Base-by-base conservation (phyloP, 257 asterid species). In the Rauvolfia tetraphylla region DNA sequence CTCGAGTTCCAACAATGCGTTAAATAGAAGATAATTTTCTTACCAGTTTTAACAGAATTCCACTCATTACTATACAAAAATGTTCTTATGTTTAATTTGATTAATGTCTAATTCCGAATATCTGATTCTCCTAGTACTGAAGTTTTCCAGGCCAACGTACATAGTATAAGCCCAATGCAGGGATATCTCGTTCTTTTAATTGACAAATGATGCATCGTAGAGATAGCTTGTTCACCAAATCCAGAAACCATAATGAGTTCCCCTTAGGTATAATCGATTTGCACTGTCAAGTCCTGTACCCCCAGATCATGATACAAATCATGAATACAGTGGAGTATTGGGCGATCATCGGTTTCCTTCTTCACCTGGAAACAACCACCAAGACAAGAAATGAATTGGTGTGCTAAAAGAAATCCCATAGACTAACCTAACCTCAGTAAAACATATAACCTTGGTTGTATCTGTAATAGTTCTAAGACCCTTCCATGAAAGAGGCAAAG, bases 251-350 rank as follows among this genome's bases (percentile, higher is more conserved):
- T 10, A 13, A 39, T 11, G 22, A 41, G 46, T 69, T 41, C 59
- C 36, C n/a, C 66, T 86, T 80, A 84, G 59, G 84, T 79, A 51
- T 68, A 68, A 69, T 92, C 93, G 14, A 84, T 84, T 82, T 95
- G 93, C 71, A 95, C 92, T 0, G 98, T 89, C 87, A 95, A 81
- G 78, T 92, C 93, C 73, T 91, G 96, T 56, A 92, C 88, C 27
- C 98, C 99, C 48, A 95, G 78, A 22, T 95, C 99, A 76, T 88
- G 98, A 82, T 91, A 92, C 84, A 95, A 73, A 14, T 92, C 83
- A 72, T 90, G 99, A 72, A 92, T 90, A 49, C 87, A 89, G 63
- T 89, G 96, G 69, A 90, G 90, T 74, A 89, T 76, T 0, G 88
- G 85, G 36, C 79, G 86, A 79, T 91, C 96, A n/a, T 92, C 94